Conservation (phyloP, 257 asterid species). For the Nemophila menziesii region DNA sequence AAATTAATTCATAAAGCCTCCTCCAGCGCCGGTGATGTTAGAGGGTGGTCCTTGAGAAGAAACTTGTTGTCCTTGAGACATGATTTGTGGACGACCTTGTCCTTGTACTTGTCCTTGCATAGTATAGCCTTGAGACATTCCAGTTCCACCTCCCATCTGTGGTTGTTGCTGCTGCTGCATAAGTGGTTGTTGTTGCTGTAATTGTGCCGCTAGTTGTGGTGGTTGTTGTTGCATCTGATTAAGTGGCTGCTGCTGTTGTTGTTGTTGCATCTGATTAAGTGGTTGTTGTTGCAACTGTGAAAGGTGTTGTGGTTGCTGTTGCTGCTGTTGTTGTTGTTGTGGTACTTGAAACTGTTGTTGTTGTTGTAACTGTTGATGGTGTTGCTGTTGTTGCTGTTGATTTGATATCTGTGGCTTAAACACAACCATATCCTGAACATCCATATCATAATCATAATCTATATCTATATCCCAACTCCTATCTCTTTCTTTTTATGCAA, state of each 20-base stretch:
- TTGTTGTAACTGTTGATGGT: conserved; percentile 19
- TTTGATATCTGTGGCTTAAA: conserved; percentile 64
- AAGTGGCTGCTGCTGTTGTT: conserved; percentile 18
- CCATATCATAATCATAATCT: background rate
- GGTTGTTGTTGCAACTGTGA: conserved; percentile 23
- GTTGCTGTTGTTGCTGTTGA: conserved; percentile 31
- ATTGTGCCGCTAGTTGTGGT: conserved; percentile 18
- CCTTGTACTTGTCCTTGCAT: conserved; percentile 73
- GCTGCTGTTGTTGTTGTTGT: conserved; percentile 29
- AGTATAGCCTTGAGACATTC: conserved; percentile 54
- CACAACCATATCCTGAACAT: conserved; percentile 76
- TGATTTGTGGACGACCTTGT: conserved; percentile 46
- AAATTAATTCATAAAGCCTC: conserved; percentile 45
- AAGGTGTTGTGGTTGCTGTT: conserved; percentile 25
- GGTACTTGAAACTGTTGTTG: conserved; percentile 18
- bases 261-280: conserved; percentile 23
- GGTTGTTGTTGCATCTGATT: conserved; percentile 25
- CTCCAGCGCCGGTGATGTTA: conserved; percentile 38
- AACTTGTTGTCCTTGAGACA: conserved; percentile 60
- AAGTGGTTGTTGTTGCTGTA: conserved; percentile 22
- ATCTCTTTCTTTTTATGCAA: conserved; percentile 61
- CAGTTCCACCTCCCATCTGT: conserved; percentile 48
- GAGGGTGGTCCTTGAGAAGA: conserved; percentile 65
- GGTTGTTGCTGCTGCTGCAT: conserved; percentile 30
- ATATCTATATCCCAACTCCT: conserved; percentile 54